Conservation (phyloP, 2,329 filamentous ascomycete species). For the Allantophomopsis cytisporea region DNA sequence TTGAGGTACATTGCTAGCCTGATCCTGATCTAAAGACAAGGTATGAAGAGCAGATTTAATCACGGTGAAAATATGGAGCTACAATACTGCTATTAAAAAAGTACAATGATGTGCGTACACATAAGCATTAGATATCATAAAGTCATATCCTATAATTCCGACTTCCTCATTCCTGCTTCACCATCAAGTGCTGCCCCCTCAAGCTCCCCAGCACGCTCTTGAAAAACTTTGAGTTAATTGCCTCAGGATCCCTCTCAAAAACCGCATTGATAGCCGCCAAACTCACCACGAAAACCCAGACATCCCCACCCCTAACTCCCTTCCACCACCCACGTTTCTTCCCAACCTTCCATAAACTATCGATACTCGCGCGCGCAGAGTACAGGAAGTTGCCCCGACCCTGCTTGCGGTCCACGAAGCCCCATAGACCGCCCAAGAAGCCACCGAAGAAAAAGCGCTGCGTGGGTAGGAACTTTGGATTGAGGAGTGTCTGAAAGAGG, state of each 20-base stretch:
- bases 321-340: conserved; percentile 82
- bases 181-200: conserved; percentile 13
- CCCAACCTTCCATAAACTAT: conserved; percentile 87
- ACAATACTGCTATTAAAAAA: too few relatives aligned
- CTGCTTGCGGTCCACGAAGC: conserved; percentile 55
- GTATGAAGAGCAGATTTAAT: too few relatives aligned
- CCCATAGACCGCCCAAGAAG: conserved; percentile 75
- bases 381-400: conserved; percentile 65
- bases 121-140: too few relatives aligned
- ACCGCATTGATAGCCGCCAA: conserved; percentile 67
- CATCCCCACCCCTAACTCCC: conserved; percentile 69
- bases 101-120: too few relatives aligned
- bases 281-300: conserved; percentile 69
- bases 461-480: conserved; percentile 59
- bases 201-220: conserved; percentile 13
- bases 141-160: too few relatives aligned
- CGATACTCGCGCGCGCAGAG: conserved; percentile 62
- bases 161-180: too few relatives aligned
- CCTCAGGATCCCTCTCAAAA: conserved; percentile 15
- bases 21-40: too few relatives aligned
- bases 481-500: conserved; percentile 71
- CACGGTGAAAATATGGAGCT: too few relatives aligned
- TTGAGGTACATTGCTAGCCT: too few relatives aligned
- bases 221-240: conserved; percentile 10
- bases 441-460: conserved; percentile 86